phyloP scores from a whole-genome alignment of 108 stramenopile species.

The Nitzschia palea region DNA sequence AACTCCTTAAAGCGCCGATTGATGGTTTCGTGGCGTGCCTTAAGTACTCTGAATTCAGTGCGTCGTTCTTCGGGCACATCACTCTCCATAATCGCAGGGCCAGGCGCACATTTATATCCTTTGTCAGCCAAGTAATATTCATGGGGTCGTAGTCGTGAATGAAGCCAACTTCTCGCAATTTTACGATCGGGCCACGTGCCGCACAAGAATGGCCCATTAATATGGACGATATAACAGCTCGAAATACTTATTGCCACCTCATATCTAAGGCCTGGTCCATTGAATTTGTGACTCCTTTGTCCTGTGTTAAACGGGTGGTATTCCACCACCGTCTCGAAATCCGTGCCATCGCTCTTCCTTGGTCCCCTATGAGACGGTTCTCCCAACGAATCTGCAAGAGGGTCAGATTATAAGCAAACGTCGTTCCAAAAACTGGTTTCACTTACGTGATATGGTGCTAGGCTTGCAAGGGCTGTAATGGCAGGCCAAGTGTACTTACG shows the following conservation, averaged over 20 bases:
- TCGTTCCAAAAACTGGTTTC: too few species aligned
- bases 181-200: constrained; percentile 15
- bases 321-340: constrained; percentile 5
- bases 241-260: constrained; percentile 27
- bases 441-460: background rate
- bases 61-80: background rate
- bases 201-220: constrained; percentile 22
- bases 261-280: constrained; percentile 17
- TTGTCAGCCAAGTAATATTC: constrained; percentile 24
- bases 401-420: background rate
- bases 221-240: constrained; percentile 27
- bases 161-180: constrained; percentile 5
- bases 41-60: background rate
- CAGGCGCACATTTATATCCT: constrained; percentile 13
- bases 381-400: background rate
- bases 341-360: constrained; percentile 4
- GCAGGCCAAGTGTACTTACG: background rate
- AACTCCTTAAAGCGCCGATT: constrained; percentile 32
- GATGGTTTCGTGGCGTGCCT: constrained; percentile 24
- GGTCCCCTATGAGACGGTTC: background rate
- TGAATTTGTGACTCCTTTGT: constrained; percentile 28
- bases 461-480: background rate
- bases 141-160: background rate
- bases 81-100: background rate
- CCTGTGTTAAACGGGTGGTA: background rate